Percentiles rank a stretch among this genome's conserved stretches.
phyloP scores from a whole-genome alignment of 1,139 yeast species.

The Saccharomyces pastorianus region DNA sequence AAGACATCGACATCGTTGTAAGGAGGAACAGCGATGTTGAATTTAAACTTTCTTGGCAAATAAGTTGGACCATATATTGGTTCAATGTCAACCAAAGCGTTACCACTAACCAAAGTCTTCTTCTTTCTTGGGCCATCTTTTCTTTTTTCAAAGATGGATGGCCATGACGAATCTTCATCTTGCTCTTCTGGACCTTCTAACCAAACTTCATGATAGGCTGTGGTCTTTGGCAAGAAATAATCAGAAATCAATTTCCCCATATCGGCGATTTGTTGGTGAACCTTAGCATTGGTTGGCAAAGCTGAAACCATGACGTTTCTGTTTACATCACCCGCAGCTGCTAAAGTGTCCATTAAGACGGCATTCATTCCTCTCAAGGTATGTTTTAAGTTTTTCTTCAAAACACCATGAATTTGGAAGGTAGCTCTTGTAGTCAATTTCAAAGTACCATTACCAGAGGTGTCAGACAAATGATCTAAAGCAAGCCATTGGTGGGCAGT shows the following conservation, averaged over 20 bases:
- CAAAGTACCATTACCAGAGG: constrained; percentile 85
- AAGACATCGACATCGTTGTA: constrained; percentile 94
- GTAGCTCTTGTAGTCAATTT: constrained; percentile 96
- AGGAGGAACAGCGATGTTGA: constrained; percentile 93
- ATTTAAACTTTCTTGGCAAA: constrained; percentile 91
- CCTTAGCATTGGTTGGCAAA: constrained; percentile 72
- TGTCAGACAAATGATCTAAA: constrained; percentile 74
- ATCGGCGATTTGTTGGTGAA: constrained; percentile 66
- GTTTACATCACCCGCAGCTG: constrained; percentile 98
- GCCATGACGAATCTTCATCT: constrained; percentile 58
- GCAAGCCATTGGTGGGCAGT: constrained; percentile 83
- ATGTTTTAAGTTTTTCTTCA: constrained; percentile 81
- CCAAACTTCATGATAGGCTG: constrained; percentile 98
- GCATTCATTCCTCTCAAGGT: constrained; percentile 91
- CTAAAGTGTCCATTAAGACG: constrained; percentile 84
- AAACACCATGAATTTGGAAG: constrained; percentile 91
- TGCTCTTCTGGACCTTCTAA: constrained; percentile 74
- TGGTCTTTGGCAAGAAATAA: constrained; percentile 77
- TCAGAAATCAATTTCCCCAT: constrained; percentile 66
- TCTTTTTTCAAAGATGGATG: constrained; percentile 64
- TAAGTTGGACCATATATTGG: constrained; percentile 83
- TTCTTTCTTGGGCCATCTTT: constrained; percentile 71
- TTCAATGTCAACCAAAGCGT: constrained; percentile 76
- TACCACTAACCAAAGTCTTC: constrained; percentile 79
- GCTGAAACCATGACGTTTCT: constrained; percentile 93